Evolutionary conservation across 2,329 filamentous ascomycete species (phyloP), one percentile per base, ranked within the genome.

Genomic region (Fusarium solani-melongenae): DNA sequence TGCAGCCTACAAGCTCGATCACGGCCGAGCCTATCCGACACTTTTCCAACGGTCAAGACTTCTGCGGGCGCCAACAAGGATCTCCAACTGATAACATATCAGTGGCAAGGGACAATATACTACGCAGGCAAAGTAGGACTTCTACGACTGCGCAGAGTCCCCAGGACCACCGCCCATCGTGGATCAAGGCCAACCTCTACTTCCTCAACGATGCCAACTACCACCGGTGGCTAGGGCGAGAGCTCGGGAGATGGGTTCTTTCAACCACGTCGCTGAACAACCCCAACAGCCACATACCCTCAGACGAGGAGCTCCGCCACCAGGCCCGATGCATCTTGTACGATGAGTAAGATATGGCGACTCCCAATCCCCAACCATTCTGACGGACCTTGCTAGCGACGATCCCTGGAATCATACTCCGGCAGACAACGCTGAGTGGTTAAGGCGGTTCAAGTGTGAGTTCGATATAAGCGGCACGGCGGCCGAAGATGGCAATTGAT

Each of bases 361-460:
- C 31, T 10, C 31, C 31, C 38, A 55, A 17, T n/a, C 24, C 49
- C 17, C 49, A 29, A 55, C 31, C 10, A 27, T 27, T 55, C 17
- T n/a, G 17, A 55, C 38, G 49, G 24, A 31, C n/a, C 49, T 55
- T 27, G 24, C 10, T 36, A 56, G 53, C 31, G 53, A 56, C 33
- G 53, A 56, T 31, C 53, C 53, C n/a, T 56, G 53, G 53, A 56
- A 56, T 22, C 53, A 56, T 12, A 56, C 53, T n/a, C 53, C 53
- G 15, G 53, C 53, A 31, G 53, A 56, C 31, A 56, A 56, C 22
- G 29, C 31, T 20, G 53, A 56, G n/a, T 56, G 53, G 53, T 31
- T 56, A 17, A 29, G 53, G 17, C 29, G 20, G 17, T 56, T 56
- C 36, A 56, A 56, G 33, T 27, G 49, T 55, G 49, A 55, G 31